Evolutionary conservation across 805 yeast genomes (phyloP), one percentile per base, ranked within the genome.

Genomic region (Danielia reshetovae): DNA sequence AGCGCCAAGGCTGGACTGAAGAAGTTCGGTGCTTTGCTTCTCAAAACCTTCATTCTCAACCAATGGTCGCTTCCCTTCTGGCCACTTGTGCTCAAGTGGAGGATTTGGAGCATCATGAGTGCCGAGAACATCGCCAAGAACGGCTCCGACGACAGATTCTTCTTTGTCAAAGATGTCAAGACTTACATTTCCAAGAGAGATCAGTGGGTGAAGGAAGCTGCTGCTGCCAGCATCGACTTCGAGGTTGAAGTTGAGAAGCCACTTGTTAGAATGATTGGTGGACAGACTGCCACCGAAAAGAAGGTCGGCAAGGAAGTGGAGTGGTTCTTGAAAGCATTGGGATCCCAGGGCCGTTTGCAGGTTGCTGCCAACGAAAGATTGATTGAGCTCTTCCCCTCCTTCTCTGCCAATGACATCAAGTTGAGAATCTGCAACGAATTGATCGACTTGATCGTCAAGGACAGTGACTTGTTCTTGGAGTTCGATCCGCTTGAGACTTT

Each of bases 21-120:
- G 52, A 77, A 74, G 39, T 52, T 73, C 27, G 81, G 81, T 11
- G 72, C 74, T 37, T 60, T 81, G 5, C 66, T 74, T 29, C 56
- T 80, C 35, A 57, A 58, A 38, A 74, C 88, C 0, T 84, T 80
- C 45, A 68, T 86, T 49, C 75, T 82, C 13, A 77, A 81, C 36
- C 93, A 87, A 56, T 83, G 85, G 50, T 54, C 68, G 1, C 45
- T 60, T 24, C 32, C 54, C 7, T 38, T 37, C 15, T 56, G 48
- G 45, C 59, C 69, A 5, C 40, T 67, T 13, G 69, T 60, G 14
- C 65, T 85, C 15, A 84, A 87, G 51, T 57, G 65, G 27, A 60
- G 65, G 18, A 60, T 50, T 3, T 67, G 72, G 72, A 40, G 27
- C 7, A 46, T 65, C 14, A 39, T 60, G 7, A 48, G 57, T 18